These are phyloP conservation scores for Fusarium agapanthi DNA, from an alignment of 2,329 filamentous ascomycete genomes.

Conservation along the genomic window DNA sequence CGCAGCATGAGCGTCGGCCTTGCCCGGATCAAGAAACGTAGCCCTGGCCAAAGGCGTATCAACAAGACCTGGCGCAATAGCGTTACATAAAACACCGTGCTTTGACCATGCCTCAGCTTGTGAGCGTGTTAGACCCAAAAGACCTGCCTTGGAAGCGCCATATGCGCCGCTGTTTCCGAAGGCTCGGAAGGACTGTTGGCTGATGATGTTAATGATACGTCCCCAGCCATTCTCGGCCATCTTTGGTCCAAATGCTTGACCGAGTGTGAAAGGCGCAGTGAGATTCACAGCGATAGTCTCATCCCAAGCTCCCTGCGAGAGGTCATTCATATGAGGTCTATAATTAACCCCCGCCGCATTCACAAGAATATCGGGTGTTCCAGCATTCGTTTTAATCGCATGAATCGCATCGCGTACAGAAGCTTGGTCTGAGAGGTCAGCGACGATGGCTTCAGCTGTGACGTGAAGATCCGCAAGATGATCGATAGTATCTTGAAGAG, in stretches of 20 bases:
- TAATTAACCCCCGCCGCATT: slow-evolving; percentile 46
- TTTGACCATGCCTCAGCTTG: slow-evolving; percentile 50
- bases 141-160: slow-evolving; percentile 45
- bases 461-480: slow-evolving; percentile 39
- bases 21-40: slow-evolving; percentile 35
- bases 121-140: slow-evolving; percentile 45
- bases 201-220: slow-evolving; percentile 47
- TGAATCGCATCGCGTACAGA: slow-evolving; percentile 27
- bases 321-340: slow-evolving; percentile 43
- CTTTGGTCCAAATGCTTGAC: slow-evolving; percentile 45
- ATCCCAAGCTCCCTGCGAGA: slow-evolving; percentile 45
- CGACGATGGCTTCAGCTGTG: slow-evolving; percentile 31
- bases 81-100: slow-evolving; percentile 46
- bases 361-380: slow-evolving; percentile 45
- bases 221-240: slow-evolving; percentile 46
- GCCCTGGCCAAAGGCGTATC: slow-evolving; percentile 41
- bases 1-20: slow-evolving; percentile 36
- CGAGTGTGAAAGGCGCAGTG: slow-evolving; percentile 45
- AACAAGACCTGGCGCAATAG: slow-evolving; percentile 46
- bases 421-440: slow-evolving; percentile 27
- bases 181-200: slow-evolving; percentile 46
- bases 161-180: slow-evolving; percentile 48
- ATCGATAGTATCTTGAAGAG: slow-evolving; percentile 36
- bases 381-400: slow-evolving; percentile 34
- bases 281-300: slow-evolving; percentile 46